These are phyloP conservation scores for Trichoderma koningii DNA, from an alignment of 2,329 filamentous ascomycete species.

Conservation along the genomic window DNA sequence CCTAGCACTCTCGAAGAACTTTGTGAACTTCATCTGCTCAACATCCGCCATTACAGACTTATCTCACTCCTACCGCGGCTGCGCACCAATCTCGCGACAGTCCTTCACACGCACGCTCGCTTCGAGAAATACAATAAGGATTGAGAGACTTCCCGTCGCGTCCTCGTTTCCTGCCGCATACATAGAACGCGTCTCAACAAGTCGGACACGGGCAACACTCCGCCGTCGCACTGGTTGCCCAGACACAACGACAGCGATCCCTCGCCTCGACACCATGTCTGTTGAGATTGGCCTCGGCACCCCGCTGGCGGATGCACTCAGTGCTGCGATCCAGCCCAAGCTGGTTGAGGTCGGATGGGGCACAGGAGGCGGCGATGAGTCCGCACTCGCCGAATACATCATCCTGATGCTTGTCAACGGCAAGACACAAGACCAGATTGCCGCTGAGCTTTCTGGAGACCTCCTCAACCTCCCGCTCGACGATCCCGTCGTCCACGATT, in stretches of 20 bases:
- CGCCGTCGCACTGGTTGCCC: slow-evolving; percentile 16
- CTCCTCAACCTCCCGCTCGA: slow-evolving; percentile 80
- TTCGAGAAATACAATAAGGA: not conserved
- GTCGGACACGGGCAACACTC: slow-evolving; percentile 4
- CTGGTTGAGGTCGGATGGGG: slow-evolving; percentile 92
- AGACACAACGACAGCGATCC: not conserved
- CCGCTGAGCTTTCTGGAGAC: slow-evolving; percentile 83
- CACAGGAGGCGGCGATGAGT: slow-evolving; percentile 73
- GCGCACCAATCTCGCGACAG: slow-evolving; percentile 7
- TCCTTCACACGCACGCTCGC: not conserved
- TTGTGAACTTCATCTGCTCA: slow-evolving; percentile 33
- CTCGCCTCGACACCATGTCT: slow-evolving; percentile 61
- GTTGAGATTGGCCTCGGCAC: slow-evolving; percentile 76
- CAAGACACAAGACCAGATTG: slow-evolving; percentile 88
- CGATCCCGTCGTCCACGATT: slow-evolving; percentile 78
- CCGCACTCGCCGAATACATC: slow-evolving; percentile 91
- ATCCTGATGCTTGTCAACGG: slow-evolving; percentile 96
- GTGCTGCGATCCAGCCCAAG: slow-evolving; percentile 82
- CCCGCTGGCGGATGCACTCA: slow-evolving; percentile 81
- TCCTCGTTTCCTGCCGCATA: slow-evolving; percentile 1
- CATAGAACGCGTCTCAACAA: slow-evolving; percentile 22
- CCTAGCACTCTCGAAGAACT: slow-evolving; percentile 30
- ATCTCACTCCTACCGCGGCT: slow-evolving; percentile 1
- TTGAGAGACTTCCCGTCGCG: not conserved
- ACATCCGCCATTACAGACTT: slow-evolving; percentile 7